Evolutionary conservation across 208 protist genomes (phyloP), one percentile per base, ranked within the genome.

Genomic region (Trypanosoma congolense): DNA sequence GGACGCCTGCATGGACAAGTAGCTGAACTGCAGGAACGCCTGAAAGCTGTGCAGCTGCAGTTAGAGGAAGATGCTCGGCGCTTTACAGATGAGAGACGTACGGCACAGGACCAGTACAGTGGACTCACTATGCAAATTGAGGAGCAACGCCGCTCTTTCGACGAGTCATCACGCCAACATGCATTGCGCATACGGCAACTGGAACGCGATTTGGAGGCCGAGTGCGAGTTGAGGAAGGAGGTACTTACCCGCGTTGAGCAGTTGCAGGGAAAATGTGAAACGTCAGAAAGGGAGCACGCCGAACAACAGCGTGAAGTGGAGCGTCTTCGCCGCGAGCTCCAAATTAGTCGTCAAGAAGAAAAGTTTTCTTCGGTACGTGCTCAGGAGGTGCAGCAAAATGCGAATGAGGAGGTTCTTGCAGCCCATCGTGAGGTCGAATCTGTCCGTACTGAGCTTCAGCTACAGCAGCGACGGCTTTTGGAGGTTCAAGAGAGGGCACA

Each of bases 1-100:
- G 76, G 77, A 16, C 59, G 67, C 24, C 58, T 91, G 22, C 83
- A 91, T 33, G 52, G 65, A 0, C 71, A 63, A 42, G 65, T 91
- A n/a, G 52, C 77, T 16, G 79, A 84, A 33, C 44, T 65, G 6
- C 72, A 87, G 40, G 69, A 79, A 55, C 74, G 71, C 8, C 26
- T 91, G 36, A 79, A 91, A 67, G 52, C 66, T 33, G 35, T 66
- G 19, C 66, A 46, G 21, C 40, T 65, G 12, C 59, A 72, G n/a
- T 61, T 56, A 28, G 67, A 77, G n/a, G 72, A 82, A 31, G 83
- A 84, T 31, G 44, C 59, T 25, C 65, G 63, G 14, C 70, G 65
- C 30, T 75, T 75, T 60, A 61, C 58, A 3, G 65, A 62, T 19
- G 77, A 87, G 60, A 57, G 61, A 30, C 65, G 70, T 47, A 50